Percentiles rank a stretch among this genome's conserved stretches.
phyloP scores from a whole-genome alignment of 169 alveolate genomes.

The Neospora caninum region DNA sequence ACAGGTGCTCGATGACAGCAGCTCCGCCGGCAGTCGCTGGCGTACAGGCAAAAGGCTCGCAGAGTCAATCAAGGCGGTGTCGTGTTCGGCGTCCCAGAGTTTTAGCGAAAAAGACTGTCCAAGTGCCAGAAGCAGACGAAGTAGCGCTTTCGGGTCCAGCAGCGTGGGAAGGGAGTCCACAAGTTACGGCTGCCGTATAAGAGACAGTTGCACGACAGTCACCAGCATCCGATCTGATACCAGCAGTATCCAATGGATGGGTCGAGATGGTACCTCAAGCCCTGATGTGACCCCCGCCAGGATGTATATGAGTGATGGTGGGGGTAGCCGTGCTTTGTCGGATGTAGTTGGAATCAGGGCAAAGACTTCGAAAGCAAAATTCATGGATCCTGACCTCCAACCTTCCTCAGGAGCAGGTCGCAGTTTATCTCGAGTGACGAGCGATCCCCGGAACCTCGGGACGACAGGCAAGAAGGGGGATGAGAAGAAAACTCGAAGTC shows the following conservation, averaged over 20 bases:
- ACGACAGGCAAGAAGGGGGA: too few relatives aligned
- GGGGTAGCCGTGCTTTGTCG: neutral
- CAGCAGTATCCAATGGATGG: neutral
- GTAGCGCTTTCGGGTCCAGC: neutral
- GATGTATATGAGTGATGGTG: neutral
- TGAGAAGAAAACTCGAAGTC: too few relatives aligned
- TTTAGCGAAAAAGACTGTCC: neutral
- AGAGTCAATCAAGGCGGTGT: neutral
- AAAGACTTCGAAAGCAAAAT: neutral
- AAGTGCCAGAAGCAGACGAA: neutral
- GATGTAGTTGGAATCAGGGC: neutral
- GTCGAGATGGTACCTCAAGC: neutral
- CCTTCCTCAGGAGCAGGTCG: too few relatives aligned
- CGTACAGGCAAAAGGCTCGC: neutral
- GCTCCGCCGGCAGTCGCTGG: neutral
- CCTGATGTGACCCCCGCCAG: neutral
- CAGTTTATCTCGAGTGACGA: too few relatives aligned
- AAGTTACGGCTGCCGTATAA: neutral
- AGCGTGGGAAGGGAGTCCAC: neutral
- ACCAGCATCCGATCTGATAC: neutral
- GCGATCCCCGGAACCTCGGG: too few relatives aligned
- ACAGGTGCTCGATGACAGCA: neutral
- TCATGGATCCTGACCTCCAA: too few relatives aligned
- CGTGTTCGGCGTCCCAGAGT: neutral
- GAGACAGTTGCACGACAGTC: neutral